Evolutionary conservation across 495 filamentous ascomycete species (phyloP).

Genomic region (Penicillium cataractarum): DNA sequence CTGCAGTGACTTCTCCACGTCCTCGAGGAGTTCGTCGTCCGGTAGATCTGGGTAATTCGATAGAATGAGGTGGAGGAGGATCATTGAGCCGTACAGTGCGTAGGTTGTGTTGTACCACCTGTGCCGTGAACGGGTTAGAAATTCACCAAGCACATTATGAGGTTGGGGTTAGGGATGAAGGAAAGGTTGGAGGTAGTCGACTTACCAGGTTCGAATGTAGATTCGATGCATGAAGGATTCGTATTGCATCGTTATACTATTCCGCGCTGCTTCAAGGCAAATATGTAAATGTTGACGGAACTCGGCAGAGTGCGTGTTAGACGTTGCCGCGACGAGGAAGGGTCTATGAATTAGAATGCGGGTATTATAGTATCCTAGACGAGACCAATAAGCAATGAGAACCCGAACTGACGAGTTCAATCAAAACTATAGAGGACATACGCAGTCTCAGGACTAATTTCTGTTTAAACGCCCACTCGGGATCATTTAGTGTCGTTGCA

Average conservation of each 20-base stretch:
- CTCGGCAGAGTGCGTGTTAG: not conserved
- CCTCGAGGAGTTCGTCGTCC: not conserved
- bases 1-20: constrained; percentile 28
- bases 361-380: not conserved
- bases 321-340: not conserved
- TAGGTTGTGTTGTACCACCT: constrained; percentile 41
- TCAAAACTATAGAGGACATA: not conserved
- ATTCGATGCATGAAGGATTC: not conserved
- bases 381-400: not conserved
- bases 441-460: not conserved
- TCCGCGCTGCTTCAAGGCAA: not conserved
- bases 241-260: not conserved
- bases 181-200: no score
- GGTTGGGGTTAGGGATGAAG: no score
- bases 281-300: not conserved
- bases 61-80: constrained; percentile 21
- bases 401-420: no score
- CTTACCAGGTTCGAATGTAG: not conserved
- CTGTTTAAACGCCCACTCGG: not conserved
- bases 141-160: no score
- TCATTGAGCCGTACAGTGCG: constrained; percentile 34
- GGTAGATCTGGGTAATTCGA: constrained; percentile 7
- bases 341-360: not conserved
- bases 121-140: no score
- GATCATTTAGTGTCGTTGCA: not conserved